These are phyloP conservation scores for Stromatinia cepivora DNA, from an alignment of 2,329 filamentous ascomycete species.

Conservation along the genomic window DNA sequence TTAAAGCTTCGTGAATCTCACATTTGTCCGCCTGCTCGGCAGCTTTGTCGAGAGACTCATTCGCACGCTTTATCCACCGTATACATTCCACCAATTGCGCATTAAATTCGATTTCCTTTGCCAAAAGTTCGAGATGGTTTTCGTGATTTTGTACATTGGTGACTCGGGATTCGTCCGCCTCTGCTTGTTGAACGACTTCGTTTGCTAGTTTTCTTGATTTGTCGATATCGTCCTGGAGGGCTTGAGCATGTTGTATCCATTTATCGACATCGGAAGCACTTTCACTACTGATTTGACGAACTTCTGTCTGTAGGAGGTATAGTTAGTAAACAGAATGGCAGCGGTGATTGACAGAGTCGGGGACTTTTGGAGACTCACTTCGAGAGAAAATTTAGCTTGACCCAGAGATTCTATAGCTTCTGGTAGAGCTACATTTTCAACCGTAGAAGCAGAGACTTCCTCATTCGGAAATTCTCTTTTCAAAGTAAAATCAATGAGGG, in stretches of 20 bases:
- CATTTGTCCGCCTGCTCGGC: constrained; percentile 56
- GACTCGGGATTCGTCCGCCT: constrained; percentile 56
- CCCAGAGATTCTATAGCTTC: constrained; percentile 46
- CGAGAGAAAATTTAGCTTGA: constrained; percentile 47
- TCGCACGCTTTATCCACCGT: constrained; percentile 55
- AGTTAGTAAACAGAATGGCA: constrained; percentile 21
- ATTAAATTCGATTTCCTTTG: constrained; percentile 59
- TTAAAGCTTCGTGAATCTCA: constrained; percentile 57
- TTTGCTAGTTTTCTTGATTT: constrained; percentile 76
- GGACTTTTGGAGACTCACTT: constrained; percentile 42
- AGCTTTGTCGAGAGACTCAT: constrained; percentile 61
- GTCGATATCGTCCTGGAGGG: constrained; percentile 82
- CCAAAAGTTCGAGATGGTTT: constrained; percentile 57
- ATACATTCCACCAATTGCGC: constrained; percentile 55
- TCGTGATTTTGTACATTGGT: constrained; percentile 46
- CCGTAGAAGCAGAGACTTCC: constrained; percentile 40
- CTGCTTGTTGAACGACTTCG: constrained; percentile 76
- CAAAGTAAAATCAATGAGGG: constrained; percentile 63
- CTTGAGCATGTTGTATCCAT: constrained; percentile 83
- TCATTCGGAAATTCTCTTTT: constrained; percentile 50
- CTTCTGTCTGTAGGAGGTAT: constrained; percentile 49
- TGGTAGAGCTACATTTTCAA: constrained; percentile 42
- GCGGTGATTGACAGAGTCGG: background rate
- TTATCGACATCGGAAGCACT: constrained; percentile 77
- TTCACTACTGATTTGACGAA: constrained; percentile 73